Evolutionary conservation across 257 asterid species (phyloP).

Genomic region (Coffea eugenioides): DNA sequence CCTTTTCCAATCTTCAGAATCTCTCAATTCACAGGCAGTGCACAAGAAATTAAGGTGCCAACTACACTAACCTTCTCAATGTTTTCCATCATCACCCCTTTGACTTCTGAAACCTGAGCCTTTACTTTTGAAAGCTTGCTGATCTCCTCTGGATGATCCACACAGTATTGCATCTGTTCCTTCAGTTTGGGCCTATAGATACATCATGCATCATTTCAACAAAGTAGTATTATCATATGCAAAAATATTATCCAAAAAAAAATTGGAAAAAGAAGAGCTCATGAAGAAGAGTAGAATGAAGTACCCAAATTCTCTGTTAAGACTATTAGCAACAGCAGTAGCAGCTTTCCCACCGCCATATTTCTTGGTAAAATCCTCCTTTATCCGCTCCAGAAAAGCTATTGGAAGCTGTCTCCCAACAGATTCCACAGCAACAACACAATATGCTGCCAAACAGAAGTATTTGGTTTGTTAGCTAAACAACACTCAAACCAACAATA

Average conservation of each 20-base stretch:
- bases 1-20: conserved; percentile 1
- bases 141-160: conserved; percentile 93
- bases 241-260: not conserved
- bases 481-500: not conserved
- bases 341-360: conserved; percentile 96
- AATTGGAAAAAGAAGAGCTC: not conserved
- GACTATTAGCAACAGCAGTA: conserved; percentile 80
- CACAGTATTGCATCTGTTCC: conserved; percentile 97
- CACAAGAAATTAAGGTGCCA: not conserved
- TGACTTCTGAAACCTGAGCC: conserved; percentile 96
- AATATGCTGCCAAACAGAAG: conserved; percentile 58
- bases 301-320: conserved; percentile 89
- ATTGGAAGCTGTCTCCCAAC: conserved; percentile 87
- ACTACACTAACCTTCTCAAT: conserved; percentile 69
- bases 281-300: not conserved
- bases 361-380: conserved; percentile 86
- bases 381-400: conserved; percentile 78
- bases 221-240: conserved; percentile 3
- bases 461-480: conserved; percentile 12
- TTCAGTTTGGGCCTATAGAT: conserved; percentile 72
- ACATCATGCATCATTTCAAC: conserved; percentile 3
- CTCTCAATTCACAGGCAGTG: conserved; percentile 3
- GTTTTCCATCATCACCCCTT: conserved; percentile 99
- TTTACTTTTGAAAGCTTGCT: conserved; percentile 84
- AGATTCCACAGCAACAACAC: conserved; percentile 93